Evolutionary conservation across 2,329 filamentous ascomycete genomes (phyloP).

Genomic region (Geosmithia flava): DNA sequence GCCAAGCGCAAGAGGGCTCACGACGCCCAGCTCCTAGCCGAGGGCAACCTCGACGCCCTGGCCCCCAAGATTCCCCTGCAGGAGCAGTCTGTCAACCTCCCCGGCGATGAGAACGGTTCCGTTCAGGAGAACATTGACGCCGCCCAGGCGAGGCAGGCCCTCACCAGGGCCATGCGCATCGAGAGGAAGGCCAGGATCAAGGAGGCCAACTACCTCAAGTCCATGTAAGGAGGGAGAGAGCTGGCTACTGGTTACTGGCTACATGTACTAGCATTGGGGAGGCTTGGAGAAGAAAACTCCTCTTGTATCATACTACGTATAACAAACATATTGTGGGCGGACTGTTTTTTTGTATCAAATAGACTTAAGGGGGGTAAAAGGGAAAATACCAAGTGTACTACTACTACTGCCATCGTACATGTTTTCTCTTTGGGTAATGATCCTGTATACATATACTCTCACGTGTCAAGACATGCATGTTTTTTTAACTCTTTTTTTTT

Average conservation of each 20-base stretch:
- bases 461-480: not conserved
- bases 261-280: no score
- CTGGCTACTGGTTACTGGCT: no score
- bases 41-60: constrained; percentile 53
- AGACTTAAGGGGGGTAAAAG: no score
- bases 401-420: no score
- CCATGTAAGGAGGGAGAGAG: constrained; percentile 56
- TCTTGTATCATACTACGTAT: no score
- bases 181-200: constrained; percentile 69
- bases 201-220: constrained; percentile 76
- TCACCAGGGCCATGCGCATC: constrained; percentile 60
- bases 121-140: constrained; percentile 33
- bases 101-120: constrained; percentile 30
- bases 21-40: constrained; percentile 48
- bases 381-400: no score
- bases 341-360: no score
- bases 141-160: constrained; percentile 40
- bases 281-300: no score
- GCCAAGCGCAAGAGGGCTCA: constrained; percentile 47
- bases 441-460: no score
- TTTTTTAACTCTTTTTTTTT: not conserved
- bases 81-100: constrained; percentile 67
- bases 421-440: no score
- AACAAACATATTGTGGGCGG: no score
- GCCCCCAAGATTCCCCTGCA: constrained; percentile 61